phyloP scores from a whole-genome alignment of 768 basidiomycete species.

The Mycena albidolilacea region DNA sequence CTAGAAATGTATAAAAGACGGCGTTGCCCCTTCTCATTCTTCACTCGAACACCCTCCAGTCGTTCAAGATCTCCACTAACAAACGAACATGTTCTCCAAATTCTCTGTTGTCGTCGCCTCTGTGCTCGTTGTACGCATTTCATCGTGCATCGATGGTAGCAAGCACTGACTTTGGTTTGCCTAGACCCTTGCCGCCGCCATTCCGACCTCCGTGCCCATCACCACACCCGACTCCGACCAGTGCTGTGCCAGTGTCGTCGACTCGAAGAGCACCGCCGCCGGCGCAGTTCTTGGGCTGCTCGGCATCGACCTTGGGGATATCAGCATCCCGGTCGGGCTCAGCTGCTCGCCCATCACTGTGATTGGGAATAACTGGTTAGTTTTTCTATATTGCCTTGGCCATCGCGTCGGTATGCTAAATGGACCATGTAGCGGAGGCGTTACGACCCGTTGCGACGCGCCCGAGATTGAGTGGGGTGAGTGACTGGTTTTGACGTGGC shows the following conservation, averaged over 20 bases:
- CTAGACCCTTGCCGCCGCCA: conserved; percentile 39
- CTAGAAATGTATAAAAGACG: conserved; percentile 8
- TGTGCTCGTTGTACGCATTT: conserved; percentile 13
- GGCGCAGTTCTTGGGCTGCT: conserved; percentile 5
- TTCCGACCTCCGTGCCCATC: conserved; percentile 19
- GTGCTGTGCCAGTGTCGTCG: conserved; percentile 35
- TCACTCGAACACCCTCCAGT: conserved; percentile 32
- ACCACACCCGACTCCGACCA: conserved; percentile 32
- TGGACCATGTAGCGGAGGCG: background rate
- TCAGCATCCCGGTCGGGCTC: conserved; percentile 33
- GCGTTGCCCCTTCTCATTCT: background rate
- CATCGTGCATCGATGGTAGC: too few relatives aligned
- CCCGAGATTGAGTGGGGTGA: conserved; percentile 32
- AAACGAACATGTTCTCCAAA: conserved; percentile 35
- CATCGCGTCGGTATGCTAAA: background rate
- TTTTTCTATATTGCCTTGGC: background rate
- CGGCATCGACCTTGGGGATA: conserved; percentile 28
- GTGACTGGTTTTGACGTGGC: background rate
- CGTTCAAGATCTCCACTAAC: conserved; percentile 20
- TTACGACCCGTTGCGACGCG: conserved; percentile 17
- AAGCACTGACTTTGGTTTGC: background rate
- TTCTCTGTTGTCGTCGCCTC: conserved; percentile 16
- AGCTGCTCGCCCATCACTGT: conserved; percentile 38
- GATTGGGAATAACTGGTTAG: conserved; percentile 31
- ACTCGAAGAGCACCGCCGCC: conserved; percentile 30